phyloP scores from a whole-genome alignment of 192 early-diverging fungal genomes.

The Podila epigama region DNA sequence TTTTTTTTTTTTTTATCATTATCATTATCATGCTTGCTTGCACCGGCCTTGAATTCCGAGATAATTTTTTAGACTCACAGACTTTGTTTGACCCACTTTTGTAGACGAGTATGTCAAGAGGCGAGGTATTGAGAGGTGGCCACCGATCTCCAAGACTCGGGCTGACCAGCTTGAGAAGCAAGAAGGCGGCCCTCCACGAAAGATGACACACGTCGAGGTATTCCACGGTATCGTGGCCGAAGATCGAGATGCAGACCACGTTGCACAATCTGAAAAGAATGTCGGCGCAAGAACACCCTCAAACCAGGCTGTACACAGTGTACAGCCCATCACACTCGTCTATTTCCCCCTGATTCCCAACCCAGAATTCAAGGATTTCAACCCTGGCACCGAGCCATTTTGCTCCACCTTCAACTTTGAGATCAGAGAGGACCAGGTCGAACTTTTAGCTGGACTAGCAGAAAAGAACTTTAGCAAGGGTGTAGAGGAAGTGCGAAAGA shows the following conservation, averaged over 20 bases:
- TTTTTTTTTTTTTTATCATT: not conserved
- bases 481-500: conserved; percentile 31
- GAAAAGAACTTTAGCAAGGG: conserved; percentile 52
- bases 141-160: conserved; percentile 47
- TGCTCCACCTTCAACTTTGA: conserved; percentile 75
- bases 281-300: not conserved
- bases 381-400: conserved; percentile 69
- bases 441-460: conserved; percentile 63
- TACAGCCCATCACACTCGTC: conserved; percentile 55
- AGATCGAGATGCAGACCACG: conserved; percentile 49
- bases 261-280: conserved; percentile 35
- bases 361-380: conserved; percentile 62
- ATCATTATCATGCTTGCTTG: not conserved
- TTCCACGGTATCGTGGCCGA: conserved; percentile 45
- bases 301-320: not conserved
- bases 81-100: not conserved
- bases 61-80: no score
- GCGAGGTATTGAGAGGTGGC: conserved; percentile 66
- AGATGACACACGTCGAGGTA: conserved; percentile 56
- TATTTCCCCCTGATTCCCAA: conserved; percentile 77
- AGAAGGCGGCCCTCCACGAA: conserved; percentile 51
- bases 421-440: conserved; percentile 70
- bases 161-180: conserved; percentile 34
- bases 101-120: conserved; percentile 67
- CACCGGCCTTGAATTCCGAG: no score